Evolutionary conservation across 805 yeast genomes (phyloP).

Genomic region (Metschnikowia kofuensis): DNA sequence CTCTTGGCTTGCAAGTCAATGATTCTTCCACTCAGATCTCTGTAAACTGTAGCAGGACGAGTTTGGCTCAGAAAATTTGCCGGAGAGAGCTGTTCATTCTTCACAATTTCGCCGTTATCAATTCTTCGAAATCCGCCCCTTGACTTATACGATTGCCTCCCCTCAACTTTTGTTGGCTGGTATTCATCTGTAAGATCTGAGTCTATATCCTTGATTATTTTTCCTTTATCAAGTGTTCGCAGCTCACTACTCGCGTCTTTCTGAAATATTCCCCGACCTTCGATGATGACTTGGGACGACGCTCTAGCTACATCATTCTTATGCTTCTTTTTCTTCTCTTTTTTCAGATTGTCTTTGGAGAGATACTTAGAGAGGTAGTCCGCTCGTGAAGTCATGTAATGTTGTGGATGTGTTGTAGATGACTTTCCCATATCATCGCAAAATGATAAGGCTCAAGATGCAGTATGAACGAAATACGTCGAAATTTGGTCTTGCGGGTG

Average conservation of each 20-base stretch:
- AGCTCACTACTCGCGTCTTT: neutral
- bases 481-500: no score
- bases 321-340: constrained; percentile 16
- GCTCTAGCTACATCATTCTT: neutral
- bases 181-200: constrained; percentile 18
- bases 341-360: constrained; percentile 16
- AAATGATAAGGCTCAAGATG: neutral
- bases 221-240: neutral
- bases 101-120: constrained; percentile 25
- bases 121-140: constrained; percentile 37
- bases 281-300: constrained; percentile 9
- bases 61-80: constrained; percentile 1
- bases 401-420: neutral
- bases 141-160: constrained; percentile 4
- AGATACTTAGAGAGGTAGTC: constrained; percentile 34
- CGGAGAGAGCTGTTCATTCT: neutral
- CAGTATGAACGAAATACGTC: neutral
- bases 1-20: constrained; percentile 22
- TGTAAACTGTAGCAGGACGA: constrained; percentile 38
- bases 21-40: constrained; percentile 35
- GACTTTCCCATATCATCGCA: neutral
- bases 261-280: constrained; percentile 9
- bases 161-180: constrained; percentile 23
- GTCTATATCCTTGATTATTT: neutral
- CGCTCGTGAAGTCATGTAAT: constrained; percentile 22